These are phyloP conservation scores for Aciculoconidium aculeatum DNA, from an alignment of 805 yeast species.

Conservation along the genomic window DNA sequence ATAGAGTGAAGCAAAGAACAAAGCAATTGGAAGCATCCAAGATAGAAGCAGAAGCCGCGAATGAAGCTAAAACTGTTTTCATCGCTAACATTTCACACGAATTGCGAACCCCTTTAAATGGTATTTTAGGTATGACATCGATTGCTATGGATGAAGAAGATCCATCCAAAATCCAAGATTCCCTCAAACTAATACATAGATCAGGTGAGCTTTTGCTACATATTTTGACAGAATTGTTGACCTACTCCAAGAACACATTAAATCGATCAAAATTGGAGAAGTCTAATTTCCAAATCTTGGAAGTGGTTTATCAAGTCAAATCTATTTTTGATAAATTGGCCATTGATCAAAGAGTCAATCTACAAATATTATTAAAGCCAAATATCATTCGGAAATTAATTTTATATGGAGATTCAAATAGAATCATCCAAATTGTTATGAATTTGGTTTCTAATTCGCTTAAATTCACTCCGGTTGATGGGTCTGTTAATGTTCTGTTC, in stretches of 20 bases:
- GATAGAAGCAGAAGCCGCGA: conserved; percentile 87
- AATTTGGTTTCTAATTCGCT: conserved; percentile 85
- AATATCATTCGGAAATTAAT: conserved; percentile 55
- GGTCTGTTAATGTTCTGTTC: conserved; percentile 63
- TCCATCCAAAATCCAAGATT: conserved; percentile 58
- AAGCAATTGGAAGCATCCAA: conserved; percentile 84
- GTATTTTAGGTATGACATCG: conserved; percentile 93
- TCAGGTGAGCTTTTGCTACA: conserved; percentile 89
- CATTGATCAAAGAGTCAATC: conserved; percentile 64
- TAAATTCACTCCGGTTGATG: conserved; percentile 89
- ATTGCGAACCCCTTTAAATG: conserved; percentile 90
- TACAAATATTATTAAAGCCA: conserved; percentile 61
- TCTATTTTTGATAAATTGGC: conserved; percentile 83
- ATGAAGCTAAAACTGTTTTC: conserved; percentile 92
- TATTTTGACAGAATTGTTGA: conserved; percentile 81
- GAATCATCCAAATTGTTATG: conserved; percentile 89
- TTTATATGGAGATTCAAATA: conserved; percentile 79
- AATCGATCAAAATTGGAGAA: conserved; percentile 80
- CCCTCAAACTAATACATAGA: conserved; percentile 76
- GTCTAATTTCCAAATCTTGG: conserved; percentile 71
- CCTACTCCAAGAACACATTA: conserved; percentile 87
- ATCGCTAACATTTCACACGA: conserved; percentile 93
- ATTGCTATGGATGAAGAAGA: conserved; percentile 87
- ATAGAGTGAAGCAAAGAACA: conserved; percentile 80
- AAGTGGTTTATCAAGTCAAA: conserved; percentile 77